These are phyloP conservation scores for Przewalskia tangutica DNA, from an alignment of 257 asterid genomes.

Conservation along the genomic window DNA sequence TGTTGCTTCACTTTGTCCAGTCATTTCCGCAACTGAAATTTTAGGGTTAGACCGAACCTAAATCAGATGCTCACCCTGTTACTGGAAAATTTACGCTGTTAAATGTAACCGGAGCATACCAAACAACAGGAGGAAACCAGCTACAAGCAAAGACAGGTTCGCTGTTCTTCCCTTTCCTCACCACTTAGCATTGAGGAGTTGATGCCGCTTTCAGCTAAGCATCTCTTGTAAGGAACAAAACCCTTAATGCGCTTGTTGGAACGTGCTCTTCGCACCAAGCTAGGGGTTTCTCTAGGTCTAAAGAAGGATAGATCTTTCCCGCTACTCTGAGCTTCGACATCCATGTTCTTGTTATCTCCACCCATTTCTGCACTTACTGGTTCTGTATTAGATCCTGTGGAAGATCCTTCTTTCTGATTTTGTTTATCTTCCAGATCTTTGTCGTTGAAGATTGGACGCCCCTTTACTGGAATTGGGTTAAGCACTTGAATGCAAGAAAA, in stretches of 20 bases:
- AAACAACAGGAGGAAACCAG: background rate
- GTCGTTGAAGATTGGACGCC: conserved; percentile 7
- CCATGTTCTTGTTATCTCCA: conserved; percentile 12
- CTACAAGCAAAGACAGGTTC: conserved; percentile 53
- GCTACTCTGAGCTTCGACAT: conserved; percentile 19
- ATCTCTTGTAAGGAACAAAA: conserved; percentile 75
- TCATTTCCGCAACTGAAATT: background rate
- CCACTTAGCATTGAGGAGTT: conserved; percentile 14
- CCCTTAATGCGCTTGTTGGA: conserved; percentile 37
- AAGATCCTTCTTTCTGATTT: conserved; percentile 34
- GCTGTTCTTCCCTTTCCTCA: conserved; percentile 55
- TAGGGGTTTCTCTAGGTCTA: conserved; percentile 22
- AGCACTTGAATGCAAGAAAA: conserved; percentile 28
- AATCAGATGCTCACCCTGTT: background rate
- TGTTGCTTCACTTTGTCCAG: background rate
- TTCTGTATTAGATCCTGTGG: conserved; percentile 32
- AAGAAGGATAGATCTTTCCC: conserved; percentile 10
- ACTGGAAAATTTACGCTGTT: background rate
- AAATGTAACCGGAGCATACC: background rate
- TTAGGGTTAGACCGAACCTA: background rate
- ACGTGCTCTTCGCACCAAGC: conserved; percentile 16
- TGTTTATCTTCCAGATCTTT: conserved; percentile 17
- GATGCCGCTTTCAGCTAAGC: conserved; percentile 33
- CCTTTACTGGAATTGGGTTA: conserved; percentile 48
- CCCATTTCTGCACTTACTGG: conserved; percentile 14